Base-by-base conservation (phyloP, 1,139 yeast species). In the Zhuliangozyma blackwelliae region DNA sequence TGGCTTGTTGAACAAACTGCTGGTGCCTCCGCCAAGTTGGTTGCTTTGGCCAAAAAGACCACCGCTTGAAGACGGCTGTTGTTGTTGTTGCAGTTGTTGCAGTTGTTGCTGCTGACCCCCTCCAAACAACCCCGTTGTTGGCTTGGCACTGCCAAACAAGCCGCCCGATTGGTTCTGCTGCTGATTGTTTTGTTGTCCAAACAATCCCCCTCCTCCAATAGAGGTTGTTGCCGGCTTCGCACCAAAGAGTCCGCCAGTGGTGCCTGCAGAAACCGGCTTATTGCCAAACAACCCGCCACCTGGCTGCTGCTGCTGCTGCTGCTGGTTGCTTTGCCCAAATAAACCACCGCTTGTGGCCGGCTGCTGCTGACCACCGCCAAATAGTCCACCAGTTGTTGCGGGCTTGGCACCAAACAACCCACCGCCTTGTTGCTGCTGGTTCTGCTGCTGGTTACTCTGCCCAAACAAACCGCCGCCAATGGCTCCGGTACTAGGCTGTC, bases 401-500 rank as follows among this genome's bases (percentile, higher is more conserved):
- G 28, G 50, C 25, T 51, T 52, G 32, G 40, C 45, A n/a, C 58
- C 61, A 46, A 51, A 53, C 13, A 57, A 41, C 19, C 61, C 61
- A 10, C 58, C 56, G 7, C 51, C 39, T 13, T 29, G n/a, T n/a
- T n/a, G n/a, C n/a, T n/a, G n/a, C n/a, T 21, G 4, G 27, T 16
- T 13, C 39, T 28, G 25, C 10, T 23, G 25, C 9, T 10, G 25
- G n/a, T 23, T 23, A 7, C 9, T 7, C 9, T 7, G 61, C 8
- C 58, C 78, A 57, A 73, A 69, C 12, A 67, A 47, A 5, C 70
- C 63, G 10, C 67, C 55, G 28, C 50, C 45, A 7, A 40, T 34
- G 13, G 33, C 25, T 29, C 39, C 39, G 27, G 10, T 9, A 10
- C 10, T 10, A n/a, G 27, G 5, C 27, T 25, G 27, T 35, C 36